Percentiles rank a stretch among this genome's conserved stretches.
Evolutionary conservation across 192 early-diverging fungal species (phyloP).

Genomic region (Chytriomyces hyalinus): DNA sequence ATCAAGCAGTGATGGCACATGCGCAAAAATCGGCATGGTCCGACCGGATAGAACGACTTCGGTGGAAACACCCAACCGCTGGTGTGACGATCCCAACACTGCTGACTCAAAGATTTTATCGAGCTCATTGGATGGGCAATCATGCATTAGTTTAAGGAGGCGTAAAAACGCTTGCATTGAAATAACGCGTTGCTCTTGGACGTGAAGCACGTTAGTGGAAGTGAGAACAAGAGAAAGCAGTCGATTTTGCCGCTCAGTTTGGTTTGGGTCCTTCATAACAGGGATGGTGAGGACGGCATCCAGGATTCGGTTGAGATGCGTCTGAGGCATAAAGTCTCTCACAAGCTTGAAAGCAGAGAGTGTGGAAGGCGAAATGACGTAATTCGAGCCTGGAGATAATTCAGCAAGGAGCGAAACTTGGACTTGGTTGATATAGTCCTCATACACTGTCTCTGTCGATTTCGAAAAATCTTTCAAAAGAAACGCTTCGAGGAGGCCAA

Average conservation of each 20-base stretch:
- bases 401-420: slow-evolving; percentile 17
- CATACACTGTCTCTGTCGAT: not conserved
- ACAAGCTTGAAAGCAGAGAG: slow-evolving; percentile 12
- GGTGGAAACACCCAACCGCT: not conserved
- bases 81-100: not conserved
- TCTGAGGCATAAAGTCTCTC: slow-evolving; percentile 7
- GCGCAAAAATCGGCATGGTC: slow-evolving; percentile 13
- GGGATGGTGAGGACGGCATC: slow-evolving; percentile 25
- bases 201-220: not conserved
- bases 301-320: slow-evolving; percentile 15
- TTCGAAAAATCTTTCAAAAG: slow-evolving; percentile 8
- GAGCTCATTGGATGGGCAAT: slow-evolving; percentile 28
- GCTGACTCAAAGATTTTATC: slow-evolving; percentile 37
- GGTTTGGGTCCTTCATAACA: not conserved
- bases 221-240: slow-evolving; percentile 17
- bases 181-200: not conserved
- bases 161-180: slow-evolving; percentile 10
- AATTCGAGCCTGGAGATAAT: slow-evolving; percentile 10
- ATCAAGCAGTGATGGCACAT: slow-evolving; percentile 39
- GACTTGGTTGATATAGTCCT: slow-evolving; percentile 27
- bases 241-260: slow-evolving; percentile 8
- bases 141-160: slow-evolving; percentile 33
- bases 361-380: not conserved
- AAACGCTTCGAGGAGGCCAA: not conserved
- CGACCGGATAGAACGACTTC: not conserved